Base-by-base conservation (phyloP, 495 filamentous ascomycete species). In the Elaphomyces granulatus region DNA sequence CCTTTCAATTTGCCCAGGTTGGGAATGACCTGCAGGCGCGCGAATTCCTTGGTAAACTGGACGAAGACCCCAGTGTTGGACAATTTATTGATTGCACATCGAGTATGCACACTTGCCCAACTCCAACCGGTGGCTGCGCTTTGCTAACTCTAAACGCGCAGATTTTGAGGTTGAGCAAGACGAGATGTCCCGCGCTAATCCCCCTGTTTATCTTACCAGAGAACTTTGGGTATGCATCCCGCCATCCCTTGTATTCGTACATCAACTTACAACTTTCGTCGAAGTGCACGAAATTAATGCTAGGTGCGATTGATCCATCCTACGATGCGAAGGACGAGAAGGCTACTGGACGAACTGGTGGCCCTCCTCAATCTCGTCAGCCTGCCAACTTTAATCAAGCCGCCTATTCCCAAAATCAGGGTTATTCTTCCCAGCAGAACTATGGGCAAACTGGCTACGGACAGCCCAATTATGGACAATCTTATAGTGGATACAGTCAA, bases 1-100 rank as follows among this genome's bases (percentile, higher is more conserved):
- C 68, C 2, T 83, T 82, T 64, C 77, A 83, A 48, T 82, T 83
- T 51, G 77, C 79, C 6, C 80, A 83, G 49, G 78, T 83, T 34
- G 79, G 79, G 43, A 80, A 78, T 42, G 79, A 83, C 47, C 55
- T 65, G 48, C 67, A 71, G 37, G 79, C 80, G 7, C 69, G 72
- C 20, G 70, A 74, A 34, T 83, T 81, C 58, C 59, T 83, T 18
- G 53, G 54, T 7, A 64, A 66, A 34, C 60, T 83, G 10, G 79
- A 83, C 46, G 68, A 70, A 34, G 76, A 83, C 43, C 74, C 75
- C 17, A 47, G 53, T 14, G 68, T 83, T 49, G 79, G 79, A 16
- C 45, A 53, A 6, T 50, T 81, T 52, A 70, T 83, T 37, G 79
- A 83, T 49, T 83, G 78, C 58, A 83, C 80, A 23, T 81, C 78